Evolutionary conservation across 768 basidiomycete species (phyloP), one percentile per base, ranked within the genome.

Genomic region (Rhodotorula graminis): DNA sequence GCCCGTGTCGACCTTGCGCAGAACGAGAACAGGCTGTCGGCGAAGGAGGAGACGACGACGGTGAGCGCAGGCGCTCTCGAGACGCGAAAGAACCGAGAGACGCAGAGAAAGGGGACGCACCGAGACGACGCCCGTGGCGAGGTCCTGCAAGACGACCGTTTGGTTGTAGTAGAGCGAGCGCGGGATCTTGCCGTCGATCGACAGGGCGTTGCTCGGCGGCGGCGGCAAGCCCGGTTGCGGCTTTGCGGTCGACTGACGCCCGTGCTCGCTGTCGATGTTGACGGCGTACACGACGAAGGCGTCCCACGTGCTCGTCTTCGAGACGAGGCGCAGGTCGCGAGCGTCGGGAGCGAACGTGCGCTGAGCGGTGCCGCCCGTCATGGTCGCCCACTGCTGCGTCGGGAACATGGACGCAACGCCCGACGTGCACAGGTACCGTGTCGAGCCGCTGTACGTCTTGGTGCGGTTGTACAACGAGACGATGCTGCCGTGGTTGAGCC

Each of bases 241-340:
- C 7, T 6, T 29, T 4, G 7, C 53, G 7, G 44, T 42, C 89
- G 87, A 66, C 92, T 90, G 1, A 42, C 88, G 88, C 29, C 87
- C 85, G 29, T 92, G 90, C 79, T 89, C 90, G 21, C 87, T 89
- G 10, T 18, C 12, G 6, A 93, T 90, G 81, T 97, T 93, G 73
- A 96, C 93, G 73, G 96, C 93, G 84, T 96, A 98, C 86, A 97
- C 91, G 78, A 97, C 88, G 82, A 96, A 97, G 0, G 93, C 90
- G 82, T 94, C 90, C 92, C 92, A 94, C 77, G 90, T 89, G 49
- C 90, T 89, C 27, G 92, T 93, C 67, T 90, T 86, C 37, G 92
- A 90, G 78, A 92, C 91, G 81, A 93, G 93, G 40, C 64, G 49
- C 18, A 69, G 50, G 33, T 66, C 61, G 61, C 50, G 37, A 10